Evolutionary conservation across 495 filamentous ascomycete species (phyloP).

Genomic region (Hypoxylon lenormandii): DNA sequence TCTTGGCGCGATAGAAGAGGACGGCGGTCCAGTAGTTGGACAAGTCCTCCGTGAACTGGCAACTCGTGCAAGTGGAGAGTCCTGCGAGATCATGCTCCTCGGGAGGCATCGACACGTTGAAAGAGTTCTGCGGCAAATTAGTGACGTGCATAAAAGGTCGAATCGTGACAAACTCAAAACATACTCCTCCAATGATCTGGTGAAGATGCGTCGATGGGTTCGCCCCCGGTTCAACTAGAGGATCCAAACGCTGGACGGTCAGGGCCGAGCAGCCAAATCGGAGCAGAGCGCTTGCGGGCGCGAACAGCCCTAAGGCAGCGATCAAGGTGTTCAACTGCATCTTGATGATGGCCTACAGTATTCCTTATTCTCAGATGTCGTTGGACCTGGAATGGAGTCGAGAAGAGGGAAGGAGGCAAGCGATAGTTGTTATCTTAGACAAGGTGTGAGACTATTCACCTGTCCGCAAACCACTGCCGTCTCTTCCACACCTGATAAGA

Average conservation of each 20-base stretch:
- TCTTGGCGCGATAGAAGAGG: slow-evolving; percentile 54
- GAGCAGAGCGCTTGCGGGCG: slow-evolving; percentile 58
- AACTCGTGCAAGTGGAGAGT: slow-evolving; percentile 57
- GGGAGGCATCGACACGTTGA: slow-evolving; percentile 55
- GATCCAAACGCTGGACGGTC: slow-evolving; percentile 59
- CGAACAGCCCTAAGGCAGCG: slow-evolving; percentile 59
- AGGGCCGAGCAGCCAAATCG: slow-evolving; percentile 62
- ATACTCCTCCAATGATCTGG: slow-evolving; percentile 65
- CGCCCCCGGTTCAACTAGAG: slow-evolving; percentile 56
- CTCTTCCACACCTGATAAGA: slow-evolving; percentile 25
- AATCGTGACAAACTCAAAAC: slow-evolving; percentile 60
- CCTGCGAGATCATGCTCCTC: slow-evolving; percentile 48
- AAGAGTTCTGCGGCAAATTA: slow-evolving; percentile 46
- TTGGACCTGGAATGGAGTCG: not conserved
- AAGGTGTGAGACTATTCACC: slow-evolving; percentile 12
- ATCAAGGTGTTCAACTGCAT: slow-evolving; percentile 59
- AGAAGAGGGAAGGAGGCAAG: slow-evolving; percentile 23
- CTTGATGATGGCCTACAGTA: slow-evolving; percentile 3
- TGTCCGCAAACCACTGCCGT: slow-evolving; percentile 39
- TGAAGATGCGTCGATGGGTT: slow-evolving; percentile 59
- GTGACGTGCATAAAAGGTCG: not conserved
- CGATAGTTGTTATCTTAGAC: slow-evolving; percentile 35
- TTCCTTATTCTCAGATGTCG: slow-evolving; percentile 3
- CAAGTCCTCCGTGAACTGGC: slow-evolving; percentile 57
- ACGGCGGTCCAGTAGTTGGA: slow-evolving; percentile 62